Percentiles rank a stretch among this genome's conserved stretches.
Conservation (phyloP, 73 alveolate species). For the Symbiodinium pilosum region DNA sequence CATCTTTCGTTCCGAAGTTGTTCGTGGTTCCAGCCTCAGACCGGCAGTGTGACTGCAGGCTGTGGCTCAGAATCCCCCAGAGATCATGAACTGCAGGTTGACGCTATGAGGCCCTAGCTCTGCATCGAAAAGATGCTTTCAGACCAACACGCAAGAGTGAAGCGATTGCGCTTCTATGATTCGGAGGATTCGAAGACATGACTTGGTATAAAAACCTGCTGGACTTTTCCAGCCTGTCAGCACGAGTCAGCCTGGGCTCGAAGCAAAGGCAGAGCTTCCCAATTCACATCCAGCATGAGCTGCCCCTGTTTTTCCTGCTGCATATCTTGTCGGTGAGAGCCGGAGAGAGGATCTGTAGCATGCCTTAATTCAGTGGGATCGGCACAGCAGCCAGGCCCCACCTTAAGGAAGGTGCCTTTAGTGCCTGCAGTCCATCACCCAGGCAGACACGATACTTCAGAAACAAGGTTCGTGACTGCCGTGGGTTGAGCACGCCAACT, state of each 20-base stretch:
- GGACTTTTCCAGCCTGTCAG: background rate
- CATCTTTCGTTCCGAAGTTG: background rate
- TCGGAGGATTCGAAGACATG: background rate
- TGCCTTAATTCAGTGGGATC: background rate
- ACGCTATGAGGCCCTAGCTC: background rate
- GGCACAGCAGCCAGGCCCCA: background rate
- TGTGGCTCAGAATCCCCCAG: too few species aligned
- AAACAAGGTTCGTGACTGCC: background rate
- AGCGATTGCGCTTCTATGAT: background rate
- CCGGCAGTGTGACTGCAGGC: too few species aligned
- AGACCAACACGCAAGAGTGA: background rate
- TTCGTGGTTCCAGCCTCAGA: background rate
- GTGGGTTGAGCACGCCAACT: background rate
- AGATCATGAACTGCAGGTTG: too few species aligned
- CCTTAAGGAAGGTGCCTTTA: too few species aligned
- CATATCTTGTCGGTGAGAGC: background rate
- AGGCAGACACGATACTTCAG: constrained; percentile 9
- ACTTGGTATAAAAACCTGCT: background rate
- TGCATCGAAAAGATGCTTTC: background rate
- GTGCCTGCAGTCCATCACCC: too few species aligned
- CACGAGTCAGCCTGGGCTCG: background rate
- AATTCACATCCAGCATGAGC: background rate
- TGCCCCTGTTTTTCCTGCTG: background rate
- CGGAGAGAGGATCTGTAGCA: background rate
- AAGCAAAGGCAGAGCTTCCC: background rate